These are phyloP conservation scores for Sordaria brevicollis DNA, from an alignment of 495 filamentous ascomycete species.

Conservation along the genomic window DNA sequence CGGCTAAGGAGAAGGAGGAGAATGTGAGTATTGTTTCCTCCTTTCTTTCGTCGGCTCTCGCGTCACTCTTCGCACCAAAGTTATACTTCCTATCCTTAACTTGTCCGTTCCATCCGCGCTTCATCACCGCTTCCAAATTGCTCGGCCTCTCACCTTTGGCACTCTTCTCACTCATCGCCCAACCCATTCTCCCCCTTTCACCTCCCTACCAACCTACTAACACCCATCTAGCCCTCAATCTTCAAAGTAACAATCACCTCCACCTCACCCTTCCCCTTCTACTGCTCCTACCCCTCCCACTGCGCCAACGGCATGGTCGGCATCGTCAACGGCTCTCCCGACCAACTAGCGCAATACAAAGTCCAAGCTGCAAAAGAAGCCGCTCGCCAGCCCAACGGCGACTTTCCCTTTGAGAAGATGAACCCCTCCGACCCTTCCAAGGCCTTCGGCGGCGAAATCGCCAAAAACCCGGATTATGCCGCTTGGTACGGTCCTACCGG, in stretches of 20 bases:
- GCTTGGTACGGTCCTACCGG: not conserved
- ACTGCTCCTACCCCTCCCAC: not conserved
- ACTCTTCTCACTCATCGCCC: too few species aligned
- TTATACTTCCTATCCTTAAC: too few species aligned
- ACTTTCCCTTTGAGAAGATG: not conserved
- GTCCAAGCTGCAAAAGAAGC: not conserved
- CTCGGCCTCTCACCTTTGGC: not conserved
- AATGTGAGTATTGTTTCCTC: not conserved
- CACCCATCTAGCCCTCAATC: not conserved
- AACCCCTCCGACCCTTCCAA: not conserved
- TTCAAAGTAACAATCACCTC: not conserved
- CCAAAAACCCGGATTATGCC: not conserved
- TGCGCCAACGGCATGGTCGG: not conserved
- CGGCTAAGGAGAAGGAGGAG: not conserved
- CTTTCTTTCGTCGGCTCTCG: not conserved
- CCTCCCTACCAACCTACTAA: not conserved
- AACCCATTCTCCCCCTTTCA: not conserved
- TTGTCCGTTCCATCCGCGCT: not conserved
- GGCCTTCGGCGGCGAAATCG: not conserved
- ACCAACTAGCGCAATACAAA: not conserved
- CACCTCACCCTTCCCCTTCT: not conserved
- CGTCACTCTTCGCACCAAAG: not conserved
- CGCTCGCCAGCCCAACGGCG: not conserved
- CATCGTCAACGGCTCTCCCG: not conserved
- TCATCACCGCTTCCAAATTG: too few species aligned